Evolutionary conservation across 495 filamentous ascomycete species (phyloP).

Genomic region (Lichina pygmaea): DNA sequence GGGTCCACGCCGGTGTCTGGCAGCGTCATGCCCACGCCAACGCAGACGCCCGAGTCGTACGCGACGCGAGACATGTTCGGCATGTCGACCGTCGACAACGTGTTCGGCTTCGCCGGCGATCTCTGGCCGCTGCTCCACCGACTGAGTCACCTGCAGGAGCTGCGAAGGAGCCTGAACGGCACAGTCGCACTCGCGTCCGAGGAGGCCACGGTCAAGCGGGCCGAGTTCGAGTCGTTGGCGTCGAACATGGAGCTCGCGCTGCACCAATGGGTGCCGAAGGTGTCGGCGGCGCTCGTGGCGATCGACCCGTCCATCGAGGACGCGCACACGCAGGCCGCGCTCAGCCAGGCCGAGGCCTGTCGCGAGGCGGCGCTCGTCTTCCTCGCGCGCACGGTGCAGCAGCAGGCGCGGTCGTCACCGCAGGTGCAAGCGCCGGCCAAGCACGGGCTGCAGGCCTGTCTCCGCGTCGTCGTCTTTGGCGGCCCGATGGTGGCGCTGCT

Average conservation of each 20-base stretch:
- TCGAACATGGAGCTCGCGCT: conserved; percentile 28
- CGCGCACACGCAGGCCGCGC: conserved; percentile 13
- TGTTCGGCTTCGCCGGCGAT: conserved; percentile 33
- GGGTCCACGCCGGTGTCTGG: conserved; percentile 27
- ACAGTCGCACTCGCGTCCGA: conserved; percentile 8
- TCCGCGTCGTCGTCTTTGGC: conserved; percentile 19
- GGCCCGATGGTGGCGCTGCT: conserved; percentile 32
- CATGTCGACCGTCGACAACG: conserved; percentile 25
- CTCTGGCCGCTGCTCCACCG: conserved; percentile 37
- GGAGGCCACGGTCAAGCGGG: conserved; percentile 18
- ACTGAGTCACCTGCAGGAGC: conserved; percentile 23
- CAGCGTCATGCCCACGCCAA: conserved; percentile 15
- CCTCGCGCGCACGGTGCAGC: conserved; percentile 27
- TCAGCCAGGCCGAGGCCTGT: conserved; percentile 34
- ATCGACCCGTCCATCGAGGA: conserved; percentile 8
- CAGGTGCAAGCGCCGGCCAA: conserved; percentile 24
- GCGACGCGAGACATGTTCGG: conserved; percentile 3
- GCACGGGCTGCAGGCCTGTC: conserved; percentile 22
- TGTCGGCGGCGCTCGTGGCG: conserved; percentile 6
- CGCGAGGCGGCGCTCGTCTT: conserved; percentile 33
- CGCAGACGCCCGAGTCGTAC: conserved; percentile 14
- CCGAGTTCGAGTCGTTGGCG: conserved; percentile 25
- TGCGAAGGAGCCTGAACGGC: conserved; percentile 21
- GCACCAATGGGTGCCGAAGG: conserved; percentile 22
- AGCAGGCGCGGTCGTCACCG: conserved; percentile 15